Evolutionary conservation across 331 rosid species (phyloP).

Genomic region (Dryas integrifolia): DNA sequence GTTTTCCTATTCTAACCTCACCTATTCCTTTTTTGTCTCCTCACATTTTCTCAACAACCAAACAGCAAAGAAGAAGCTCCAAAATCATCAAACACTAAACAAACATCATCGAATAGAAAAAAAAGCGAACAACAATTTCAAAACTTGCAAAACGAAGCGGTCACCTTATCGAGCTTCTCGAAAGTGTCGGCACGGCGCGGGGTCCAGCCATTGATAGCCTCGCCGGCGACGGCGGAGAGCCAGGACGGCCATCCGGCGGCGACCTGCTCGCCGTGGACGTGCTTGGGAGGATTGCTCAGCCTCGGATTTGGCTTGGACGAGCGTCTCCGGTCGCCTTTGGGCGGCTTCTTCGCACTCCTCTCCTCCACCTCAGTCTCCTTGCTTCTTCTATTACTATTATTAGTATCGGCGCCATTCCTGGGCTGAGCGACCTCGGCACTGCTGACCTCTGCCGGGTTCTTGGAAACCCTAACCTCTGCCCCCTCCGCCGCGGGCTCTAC

Average conservation of each 20-base stretch:
- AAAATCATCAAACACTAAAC: conserved; percentile 7
- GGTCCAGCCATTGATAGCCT: conserved; percentile 88
- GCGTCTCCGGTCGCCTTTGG: conserved; percentile 49
- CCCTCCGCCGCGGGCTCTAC: conserved; percentile 35
- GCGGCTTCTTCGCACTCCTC: conserved; percentile 33
- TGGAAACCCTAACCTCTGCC: conserved; percentile 32
- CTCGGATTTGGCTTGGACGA: conserved; percentile 83
- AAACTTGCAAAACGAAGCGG: background rate
- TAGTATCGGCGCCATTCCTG: conserved; percentile 44
- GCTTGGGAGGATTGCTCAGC: conserved; percentile 73
- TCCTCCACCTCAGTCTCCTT: conserved; percentile 52
- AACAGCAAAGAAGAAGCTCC: conserved; percentile 24
- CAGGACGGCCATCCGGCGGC: conserved; percentile 99
- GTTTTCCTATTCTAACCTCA: conserved; percentile 11
- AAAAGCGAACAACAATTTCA: no score
- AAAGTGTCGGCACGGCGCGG: conserved; percentile 89
- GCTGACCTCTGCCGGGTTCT: conserved; percentile 14
- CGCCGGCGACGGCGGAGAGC: conserved; percentile 97
- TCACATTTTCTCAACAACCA: conserved; percentile 22
- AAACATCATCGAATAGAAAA: background rate
- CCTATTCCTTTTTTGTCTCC: conserved; percentile 1
- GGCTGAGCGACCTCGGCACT: conserved; percentile 27
- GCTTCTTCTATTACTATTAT: conserved; percentile 48
- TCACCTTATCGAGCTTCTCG: conserved; percentile 91
- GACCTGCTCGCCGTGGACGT: conserved; percentile 93